Evolutionary conservation across 345 rosid species (phyloP).

Genomic region (Syzygium aqueum): DNA sequence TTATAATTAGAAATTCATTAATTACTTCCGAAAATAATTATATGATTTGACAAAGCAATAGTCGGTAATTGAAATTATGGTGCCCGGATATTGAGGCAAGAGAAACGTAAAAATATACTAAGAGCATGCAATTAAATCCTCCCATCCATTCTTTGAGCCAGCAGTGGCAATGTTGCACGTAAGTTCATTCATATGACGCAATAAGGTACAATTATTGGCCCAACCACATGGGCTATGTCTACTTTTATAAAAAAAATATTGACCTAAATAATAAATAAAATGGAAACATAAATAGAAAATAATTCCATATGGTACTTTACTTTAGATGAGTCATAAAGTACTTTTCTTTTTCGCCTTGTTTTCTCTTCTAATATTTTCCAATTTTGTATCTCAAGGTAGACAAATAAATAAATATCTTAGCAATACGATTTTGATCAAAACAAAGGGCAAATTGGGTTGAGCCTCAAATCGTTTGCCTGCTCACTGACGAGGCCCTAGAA

Average conservation of each 20-base stretch:
- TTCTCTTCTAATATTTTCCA: background rate
- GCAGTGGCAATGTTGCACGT: background rate
- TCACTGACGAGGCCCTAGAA: too few species aligned
- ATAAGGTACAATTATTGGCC: background rate
- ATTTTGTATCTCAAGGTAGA: too few species aligned
- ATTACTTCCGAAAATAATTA: background rate
- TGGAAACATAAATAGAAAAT: background rate
- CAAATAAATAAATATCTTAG: too few species aligned
- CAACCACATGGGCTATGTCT: background rate
- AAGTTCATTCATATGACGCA: background rate
- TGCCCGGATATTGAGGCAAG: background rate
- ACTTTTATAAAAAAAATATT: background rate
- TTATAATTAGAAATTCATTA: background rate
- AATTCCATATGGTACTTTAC: background rate
- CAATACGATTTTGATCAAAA: too few species aligned
- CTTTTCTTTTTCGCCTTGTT: background rate
- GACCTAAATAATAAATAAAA: background rate
- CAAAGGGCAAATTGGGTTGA: too few species aligned
- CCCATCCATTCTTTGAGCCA: background rate
- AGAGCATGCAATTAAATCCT: background rate
- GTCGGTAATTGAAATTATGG: background rate
- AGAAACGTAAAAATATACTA: background rate
- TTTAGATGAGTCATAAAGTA: background rate
- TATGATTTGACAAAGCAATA: background rate
- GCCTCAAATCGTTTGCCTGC: too few species aligned